Base-by-base conservation (phyloP, 495 filamentous ascomycete genomes). In the Daldinia loculata region DNA sequence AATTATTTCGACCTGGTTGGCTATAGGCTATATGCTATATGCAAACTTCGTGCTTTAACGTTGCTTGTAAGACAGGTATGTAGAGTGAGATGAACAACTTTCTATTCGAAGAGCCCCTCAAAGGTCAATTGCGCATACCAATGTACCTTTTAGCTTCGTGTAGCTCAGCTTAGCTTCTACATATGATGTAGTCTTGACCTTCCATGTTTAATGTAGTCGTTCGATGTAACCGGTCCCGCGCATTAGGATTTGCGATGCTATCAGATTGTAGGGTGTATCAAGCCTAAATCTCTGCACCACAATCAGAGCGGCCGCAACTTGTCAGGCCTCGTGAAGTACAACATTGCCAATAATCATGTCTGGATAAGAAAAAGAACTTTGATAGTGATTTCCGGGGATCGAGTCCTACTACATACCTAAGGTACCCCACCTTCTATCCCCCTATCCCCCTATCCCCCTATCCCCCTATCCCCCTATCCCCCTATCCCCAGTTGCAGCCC, bases 281-380 rank as follows among this genome's bases (percentile, higher is more conserved):
- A 45, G 45, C 45, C 52, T 60, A 48, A 56, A 57, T 60, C 24
- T 63, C 29, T 65, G 56, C 48, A 61, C 48, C 53, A 58, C 61
- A 72, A 72, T 72, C 65, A 65, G 70, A 65, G 65, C 70, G 70
- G 65, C 61, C 60, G 26, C 27, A 29, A 56, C 45, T 64, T 61
- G 50, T 38, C 51, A 61, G 32, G 56, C 56, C 65, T 68, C 58
- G 64, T 68, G 61, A 65, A 60, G 61, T 68, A 55, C 56, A 17
- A 72, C 61, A 36, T 61, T 43, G 38, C 14, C 60, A 63, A 22
- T 55, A 17, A 27, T 27, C 2, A 27, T 27, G 26, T 27, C 26
- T 27, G 4, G 26, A 27, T 27, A 29, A 6, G 27, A 29, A 29
- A 29, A 5, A 29, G 27, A 32, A 30, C 29, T 30, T 30, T 30